Percentiles rank a stretch among this genome's conserved stretches.
Evolutionary conservation across 148 eudicot genomes (phyloP).

Genomic region (Camellia sinensis): DNA sequence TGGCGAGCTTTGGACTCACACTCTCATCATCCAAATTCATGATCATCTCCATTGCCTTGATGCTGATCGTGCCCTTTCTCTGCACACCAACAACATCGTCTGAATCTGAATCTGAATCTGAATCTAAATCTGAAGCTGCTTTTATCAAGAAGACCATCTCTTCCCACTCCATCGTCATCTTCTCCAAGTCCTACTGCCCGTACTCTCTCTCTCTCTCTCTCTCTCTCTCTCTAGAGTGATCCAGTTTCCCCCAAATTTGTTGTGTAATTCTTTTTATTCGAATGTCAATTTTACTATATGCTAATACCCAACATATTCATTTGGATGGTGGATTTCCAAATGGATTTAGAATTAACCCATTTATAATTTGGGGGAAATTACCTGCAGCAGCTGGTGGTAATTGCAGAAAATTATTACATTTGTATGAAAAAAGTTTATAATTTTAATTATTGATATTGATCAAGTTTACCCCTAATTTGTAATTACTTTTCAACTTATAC

Average conservation of each 20-base stretch:
- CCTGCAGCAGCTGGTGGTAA: no score
- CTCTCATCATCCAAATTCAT: background rate
- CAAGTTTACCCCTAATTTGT: no score
- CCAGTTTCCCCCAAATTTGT: background rate
- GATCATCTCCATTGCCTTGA: background rate
- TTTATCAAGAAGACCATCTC: slow-evolving; percentile 20
- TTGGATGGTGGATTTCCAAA: background rate
- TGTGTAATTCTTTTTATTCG: no score
- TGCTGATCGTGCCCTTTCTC: background rate
- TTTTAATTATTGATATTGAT: no score
- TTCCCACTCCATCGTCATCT: slow-evolving; percentile 23
- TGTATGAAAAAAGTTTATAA: no score
- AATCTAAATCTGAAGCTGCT: background rate
- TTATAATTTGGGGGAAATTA: no score
- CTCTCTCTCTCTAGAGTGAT: background rate
- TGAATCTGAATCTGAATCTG: background rate
- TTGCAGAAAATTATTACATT: no score
- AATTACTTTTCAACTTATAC: no score
- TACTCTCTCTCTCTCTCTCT: slow-evolving; percentile 2
- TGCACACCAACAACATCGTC: background rate
- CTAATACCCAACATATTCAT: no score
- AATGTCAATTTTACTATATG: no score
- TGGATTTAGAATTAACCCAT: background rate
- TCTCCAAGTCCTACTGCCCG: slow-evolving; percentile 31
- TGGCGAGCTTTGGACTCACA: background rate